These are phyloP conservation scores for Pichia sp. DNA, from an alignment of 1,139 yeast species.

Conservation along the genomic window DNA sequence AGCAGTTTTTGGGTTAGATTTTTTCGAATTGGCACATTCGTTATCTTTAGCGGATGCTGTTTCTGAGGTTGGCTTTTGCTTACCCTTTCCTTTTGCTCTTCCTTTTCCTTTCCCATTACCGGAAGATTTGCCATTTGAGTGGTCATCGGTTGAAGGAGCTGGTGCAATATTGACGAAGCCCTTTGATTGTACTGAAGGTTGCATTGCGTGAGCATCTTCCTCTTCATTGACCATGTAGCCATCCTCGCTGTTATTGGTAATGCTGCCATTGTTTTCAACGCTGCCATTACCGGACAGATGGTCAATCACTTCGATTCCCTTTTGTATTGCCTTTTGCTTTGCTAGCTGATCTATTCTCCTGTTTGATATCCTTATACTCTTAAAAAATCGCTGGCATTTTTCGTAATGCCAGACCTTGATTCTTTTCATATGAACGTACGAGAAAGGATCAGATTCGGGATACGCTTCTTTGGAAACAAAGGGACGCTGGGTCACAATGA, in stretches of 20 bases:
- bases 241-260: background rate
- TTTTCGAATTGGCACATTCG: background rate
- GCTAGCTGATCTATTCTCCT: slow-evolving; percentile 33
- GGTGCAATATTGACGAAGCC: slow-evolving; percentile 22
- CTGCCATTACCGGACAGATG: background rate
- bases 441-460: slow-evolving; percentile 55
- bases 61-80: background rate
- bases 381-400: slow-evolving; percentile 76
- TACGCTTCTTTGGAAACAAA: slow-evolving; percentile 33
- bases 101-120: background rate
- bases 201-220: background rate
- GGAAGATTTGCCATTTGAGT: background rate
- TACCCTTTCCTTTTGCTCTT: slow-evolving; percentile 3
- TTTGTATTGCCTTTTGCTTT: slow-evolving; percentile 22
- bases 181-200: background rate
- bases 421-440: slow-evolving; percentile 53
- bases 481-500: slow-evolving; percentile 58
- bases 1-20: background rate
- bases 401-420: slow-evolving; percentile 89
- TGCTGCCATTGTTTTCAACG: background rate
- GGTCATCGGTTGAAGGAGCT: slow-evolving; percentile 13
- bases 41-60: background rate
- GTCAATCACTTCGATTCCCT: slow-evolving; percentile 10
- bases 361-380: slow-evolving; percentile 49
- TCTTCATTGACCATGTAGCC: background rate